Base-by-base conservation (phyloP, 1,284 basidiomycete species). In the Thelephora terrestris region DNA sequence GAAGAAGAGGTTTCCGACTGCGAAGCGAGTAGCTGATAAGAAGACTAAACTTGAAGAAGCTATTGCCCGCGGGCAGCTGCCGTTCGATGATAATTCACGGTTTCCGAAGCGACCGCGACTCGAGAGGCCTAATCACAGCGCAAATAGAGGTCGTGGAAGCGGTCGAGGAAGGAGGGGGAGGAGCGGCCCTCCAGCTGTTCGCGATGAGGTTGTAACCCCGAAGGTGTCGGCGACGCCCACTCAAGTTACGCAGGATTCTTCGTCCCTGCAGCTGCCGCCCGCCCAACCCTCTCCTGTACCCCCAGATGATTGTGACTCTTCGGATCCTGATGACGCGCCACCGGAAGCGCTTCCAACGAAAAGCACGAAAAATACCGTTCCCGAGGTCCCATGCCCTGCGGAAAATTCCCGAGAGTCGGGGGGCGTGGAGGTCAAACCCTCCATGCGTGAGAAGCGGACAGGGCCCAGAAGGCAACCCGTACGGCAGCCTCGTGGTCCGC, bases 1-100 rank as follows among this genome's bases (percentile, higher is more conserved):
- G 42, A 91, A 79, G 65, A 80, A 79, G 53, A 78, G 85, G 17
- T 97, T 85, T 72, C 93, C 93, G 3, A 87, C 81, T 14, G 64
- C 73, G 14, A 61, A 71, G 44, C 76, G 79, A 17, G 72, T 90
- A 1, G 76, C 78, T 50, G 88, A 94, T 45, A 93, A 91, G 73
- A 83, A 76, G 63, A 73, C 72, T 60, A 89, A 78, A 62, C 66
- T 72, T 29, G 75, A 82, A 49, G 88, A 91, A 52, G 90, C 91
- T 4, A 67, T 79, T 32, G 81, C 81, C 17, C 76, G 87, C 40
- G 92, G 91, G 1, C 84, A 92, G 61, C 66, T 91, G 27, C 68
- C 75, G 35, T 71, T 71, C 1, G 69, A 70, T 45, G 74, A 77
- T 35, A 57, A 68, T 14, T 18, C 39, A 18, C 62, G 68, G 6